Percentiles rank a stretch among this genome's conserved stretches.
Evolutionary conservation across 106 monocot genomes (phyloP).

Genomic region (Acorus calamus): DNA sequence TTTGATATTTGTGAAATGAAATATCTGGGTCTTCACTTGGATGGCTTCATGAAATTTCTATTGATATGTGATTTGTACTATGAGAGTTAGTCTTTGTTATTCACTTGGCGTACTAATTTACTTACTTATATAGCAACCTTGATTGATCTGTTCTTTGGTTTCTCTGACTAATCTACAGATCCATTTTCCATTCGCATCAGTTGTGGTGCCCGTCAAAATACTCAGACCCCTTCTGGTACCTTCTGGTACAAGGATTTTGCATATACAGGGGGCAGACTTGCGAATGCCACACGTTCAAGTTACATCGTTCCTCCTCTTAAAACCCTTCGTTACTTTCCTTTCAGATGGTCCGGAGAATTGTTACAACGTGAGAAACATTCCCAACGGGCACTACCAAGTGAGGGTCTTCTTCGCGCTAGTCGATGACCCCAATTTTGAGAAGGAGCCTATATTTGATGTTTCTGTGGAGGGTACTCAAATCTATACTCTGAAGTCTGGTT

Average conservation of each 20-base stretch:
- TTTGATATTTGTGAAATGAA: too few species aligned
- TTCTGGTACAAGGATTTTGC: conserved; percentile 86
- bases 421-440: conserved; percentile 36
- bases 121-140: too few species aligned
- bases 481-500: conserved; percentile 66
- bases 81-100: too few species aligned
- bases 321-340: conserved; percentile 90
- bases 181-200: conserved; percentile 81
- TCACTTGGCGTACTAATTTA: too few species aligned
- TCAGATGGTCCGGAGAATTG: conserved; percentile 97
- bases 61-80: too few species aligned
- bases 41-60: too few species aligned
- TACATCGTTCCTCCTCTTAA: conserved; percentile 57
- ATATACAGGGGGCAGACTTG: conserved; percentile 72
- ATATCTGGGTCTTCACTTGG: too few species aligned
- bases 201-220: conserved; percentile 69
- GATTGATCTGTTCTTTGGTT: too few species aligned
- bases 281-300: conserved; percentile 51
- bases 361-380: conserved; percentile 63
- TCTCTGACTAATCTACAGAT: conserved; percentile 28
- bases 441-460: conserved; percentile 84
- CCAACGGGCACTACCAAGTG: conserved; percentile 57
- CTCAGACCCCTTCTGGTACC: conserved; percentile 42
- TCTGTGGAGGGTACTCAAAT: conserved; percentile 85
- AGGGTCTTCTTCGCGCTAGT: conserved; percentile 71